phyloP scores from a whole-genome alignment of 1,284 basidiomycete genomes.

The Cryptococcus jaspeensis region DNA sequence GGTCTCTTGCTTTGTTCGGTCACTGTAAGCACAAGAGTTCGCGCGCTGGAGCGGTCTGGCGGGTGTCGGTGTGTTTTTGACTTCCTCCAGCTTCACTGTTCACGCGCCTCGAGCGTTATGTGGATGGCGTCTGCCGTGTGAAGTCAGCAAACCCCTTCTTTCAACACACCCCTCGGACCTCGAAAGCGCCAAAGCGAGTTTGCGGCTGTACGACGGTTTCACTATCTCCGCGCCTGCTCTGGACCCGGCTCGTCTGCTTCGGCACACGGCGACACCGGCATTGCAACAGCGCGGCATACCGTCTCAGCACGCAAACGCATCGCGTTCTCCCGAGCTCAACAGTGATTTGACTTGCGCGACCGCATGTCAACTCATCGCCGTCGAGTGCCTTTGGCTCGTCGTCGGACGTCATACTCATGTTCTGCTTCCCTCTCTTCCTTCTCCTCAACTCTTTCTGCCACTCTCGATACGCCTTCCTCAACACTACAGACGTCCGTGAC shows the following conservation, averaged over 20 bases:
- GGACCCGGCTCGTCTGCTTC: background rate
- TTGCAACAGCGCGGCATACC: too few species aligned
- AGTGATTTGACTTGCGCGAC: conserved; percentile 17
- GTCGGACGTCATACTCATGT: conserved; percentile 15
- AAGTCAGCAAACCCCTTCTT: conserved; percentile 3
- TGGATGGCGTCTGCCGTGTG: conserved; percentile 8
- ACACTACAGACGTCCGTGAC: conserved; percentile 49
- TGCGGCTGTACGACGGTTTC: conserved; percentile 1
- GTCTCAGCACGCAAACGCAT: conserved; percentile 3
- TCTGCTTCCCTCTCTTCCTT: conserved; percentile 10
- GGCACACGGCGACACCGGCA: too few species aligned
- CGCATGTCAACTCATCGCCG: conserved; percentile 5
- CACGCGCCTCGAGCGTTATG: background rate
- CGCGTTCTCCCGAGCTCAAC: conserved; percentile 20
- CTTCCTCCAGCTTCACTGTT: conserved; percentile 4
- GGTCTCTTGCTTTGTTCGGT: conserved; percentile 9
- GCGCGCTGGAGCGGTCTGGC: conserved; percentile 18
- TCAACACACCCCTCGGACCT: conserved; percentile 13
- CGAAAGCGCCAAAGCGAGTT: conserved; percentile 21
- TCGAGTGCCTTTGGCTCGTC: conserved; percentile 8
- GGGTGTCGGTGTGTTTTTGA: conserved; percentile 11
- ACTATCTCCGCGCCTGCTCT: background rate
- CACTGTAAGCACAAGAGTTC: conserved; percentile 17
- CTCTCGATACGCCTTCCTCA: conserved; percentile 11
- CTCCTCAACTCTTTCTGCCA: conserved; percentile 11